These are phyloP conservation scores for Dichomitus squalens DNA, from an alignment of 1,284 basidiomycete species.

Conservation along the genomic window DNA sequence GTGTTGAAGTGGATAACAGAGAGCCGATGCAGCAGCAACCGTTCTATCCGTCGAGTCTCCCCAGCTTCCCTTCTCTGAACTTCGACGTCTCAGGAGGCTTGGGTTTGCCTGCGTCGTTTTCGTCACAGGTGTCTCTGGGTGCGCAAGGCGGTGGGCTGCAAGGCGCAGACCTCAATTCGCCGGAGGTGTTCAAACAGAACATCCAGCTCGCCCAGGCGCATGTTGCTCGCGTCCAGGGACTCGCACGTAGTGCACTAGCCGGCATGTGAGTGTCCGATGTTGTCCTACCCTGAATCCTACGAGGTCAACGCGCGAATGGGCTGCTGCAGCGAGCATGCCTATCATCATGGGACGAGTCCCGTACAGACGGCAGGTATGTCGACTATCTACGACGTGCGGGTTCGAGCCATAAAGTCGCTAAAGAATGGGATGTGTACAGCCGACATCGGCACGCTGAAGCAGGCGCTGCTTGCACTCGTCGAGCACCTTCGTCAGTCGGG, in stretches of 20 bases:
- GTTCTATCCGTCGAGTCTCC: slow-evolving; percentile 5
- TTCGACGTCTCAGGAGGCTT: slow-evolving; percentile 13
- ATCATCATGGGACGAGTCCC: slow-evolving; percentile 49
- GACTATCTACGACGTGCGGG: slow-evolving; percentile 1
- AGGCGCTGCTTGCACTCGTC: slow-evolving; percentile 44
- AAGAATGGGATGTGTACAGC: slow-evolving; percentile 31
- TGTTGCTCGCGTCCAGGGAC: slow-evolving; percentile 44
- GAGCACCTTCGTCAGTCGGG: slow-evolving; percentile 52
- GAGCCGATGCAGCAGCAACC: neutral
- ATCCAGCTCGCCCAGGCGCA: slow-evolving; percentile 47
- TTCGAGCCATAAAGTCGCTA: neutral
- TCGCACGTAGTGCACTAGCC: slow-evolving; percentile 46
- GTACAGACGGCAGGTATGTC: slow-evolving; percentile 49
- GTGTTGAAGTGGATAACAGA: no score
- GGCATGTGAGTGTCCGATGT: slow-evolving; percentile 46
- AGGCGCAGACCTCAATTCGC: slow-evolving; percentile 49
- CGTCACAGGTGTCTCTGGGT: slow-evolving; percentile 9
- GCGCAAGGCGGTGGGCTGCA: neutral
- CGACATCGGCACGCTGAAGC: slow-evolving; percentile 47
- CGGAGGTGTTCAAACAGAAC: slow-evolving; percentile 57
- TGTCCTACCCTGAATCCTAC: neutral
- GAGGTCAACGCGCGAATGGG: neutral
- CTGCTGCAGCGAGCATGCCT: slow-evolving; percentile 50
- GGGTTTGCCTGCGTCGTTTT: slow-evolving; percentile 1
- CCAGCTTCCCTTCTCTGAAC: neutral